Conservation (phyloP, 805 yeast genomes). For the Zygotorulaspora chibaensis region DNA sequence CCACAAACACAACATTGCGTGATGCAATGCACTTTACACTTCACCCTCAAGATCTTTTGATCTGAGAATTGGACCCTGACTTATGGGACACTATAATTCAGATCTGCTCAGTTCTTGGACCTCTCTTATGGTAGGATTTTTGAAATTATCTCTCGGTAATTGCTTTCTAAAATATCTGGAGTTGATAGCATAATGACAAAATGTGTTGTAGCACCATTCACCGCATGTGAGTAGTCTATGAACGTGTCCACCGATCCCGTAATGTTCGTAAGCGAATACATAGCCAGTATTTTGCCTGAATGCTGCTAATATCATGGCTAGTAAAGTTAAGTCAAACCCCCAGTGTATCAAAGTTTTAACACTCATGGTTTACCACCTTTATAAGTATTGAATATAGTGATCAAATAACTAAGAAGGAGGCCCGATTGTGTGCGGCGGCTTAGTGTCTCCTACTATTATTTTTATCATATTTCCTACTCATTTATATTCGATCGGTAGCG, state of each 20-base stretch:
- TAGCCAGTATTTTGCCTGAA: constrained; percentile 79
- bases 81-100: neutral
- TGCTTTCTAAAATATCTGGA: constrained; percentile 46
- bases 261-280: constrained; percentile 37
- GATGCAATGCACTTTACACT: no score
- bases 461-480: neutral
- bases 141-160: constrained; percentile 22
- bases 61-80: neutral
- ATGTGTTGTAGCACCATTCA: constrained; percentile 50
- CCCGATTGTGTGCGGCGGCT: neutral
- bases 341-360: constrained; percentile 46
- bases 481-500: neutral
- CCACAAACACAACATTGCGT: no score
- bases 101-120: constrained; percentile 25
- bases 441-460: neutral
- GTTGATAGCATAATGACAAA: constrained; percentile 42
- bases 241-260: constrained; percentile 44
- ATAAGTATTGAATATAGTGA: neutral
- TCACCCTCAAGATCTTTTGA: neutral
- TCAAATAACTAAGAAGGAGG: neutral
- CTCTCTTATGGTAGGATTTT: constrained; percentile 22
- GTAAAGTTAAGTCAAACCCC: constrained; percentile 69
- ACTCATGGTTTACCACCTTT: constrained; percentile 11
- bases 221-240: constrained; percentile 55
- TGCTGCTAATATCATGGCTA: constrained; percentile 82